Evolutionary conservation across 2,329 filamentous ascomycete species (phyloP).

Genomic region (Fusarium sterilihyphosum): DNA sequence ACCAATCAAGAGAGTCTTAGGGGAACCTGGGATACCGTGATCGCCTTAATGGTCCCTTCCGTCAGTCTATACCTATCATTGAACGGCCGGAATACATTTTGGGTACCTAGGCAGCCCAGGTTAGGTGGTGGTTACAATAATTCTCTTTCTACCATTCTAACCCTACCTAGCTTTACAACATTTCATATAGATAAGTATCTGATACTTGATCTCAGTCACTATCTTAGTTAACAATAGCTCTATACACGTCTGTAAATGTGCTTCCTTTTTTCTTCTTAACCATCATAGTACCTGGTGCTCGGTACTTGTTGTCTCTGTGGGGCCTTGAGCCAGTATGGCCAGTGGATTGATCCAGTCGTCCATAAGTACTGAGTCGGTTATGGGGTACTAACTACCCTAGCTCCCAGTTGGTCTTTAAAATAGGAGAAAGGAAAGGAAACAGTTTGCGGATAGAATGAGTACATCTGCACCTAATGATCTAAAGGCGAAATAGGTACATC

Average conservation of each 20-base stretch:
- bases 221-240: neutral
- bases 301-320: neutral
- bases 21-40: conserved; percentile 31
- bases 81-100: neutral
- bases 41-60: conserved; percentile 33
- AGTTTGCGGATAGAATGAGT: neutral
- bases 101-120: neutral
- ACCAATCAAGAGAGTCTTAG: conserved; percentile 36
- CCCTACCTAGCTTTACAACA: neutral
- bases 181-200: neutral
- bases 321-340: neutral
- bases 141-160: neutral
- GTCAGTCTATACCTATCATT: neutral
- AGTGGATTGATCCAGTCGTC: neutral
- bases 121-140: neutral
- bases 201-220: neutral
- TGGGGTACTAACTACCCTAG: neutral
- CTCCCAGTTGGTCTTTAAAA: neutral
- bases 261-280: neutral
- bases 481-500: neutral
- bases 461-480: neutral
- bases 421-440: neutral
- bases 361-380: neutral
- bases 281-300: neutral
- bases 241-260: neutral